Base-by-base conservation (phyloP, 2,329 filamentous ascomycete species). In the Hymenoscyphus albidus region DNA sequence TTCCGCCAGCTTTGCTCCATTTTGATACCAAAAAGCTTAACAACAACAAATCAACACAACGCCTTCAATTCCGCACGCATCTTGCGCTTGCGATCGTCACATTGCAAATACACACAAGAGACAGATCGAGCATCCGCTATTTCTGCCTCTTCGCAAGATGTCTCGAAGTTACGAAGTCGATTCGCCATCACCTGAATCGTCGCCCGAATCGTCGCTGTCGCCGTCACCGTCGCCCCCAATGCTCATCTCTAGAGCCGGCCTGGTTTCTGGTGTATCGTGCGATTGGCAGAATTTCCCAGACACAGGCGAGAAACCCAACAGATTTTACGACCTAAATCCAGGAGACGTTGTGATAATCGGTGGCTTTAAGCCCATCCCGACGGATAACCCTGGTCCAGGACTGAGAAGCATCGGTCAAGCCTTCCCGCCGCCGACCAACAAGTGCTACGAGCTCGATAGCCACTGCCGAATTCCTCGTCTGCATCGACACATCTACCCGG, bases 391-490 rank as follows among this genome's bases (percentile, higher is more conserved):
- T 40, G 32, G 31, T 35, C 40, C 42, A 32, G n/a, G 31, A 35
- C 3, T 57, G 5, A 3, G 18, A 12, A 7, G 14, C 16, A 57
- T 38, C 31, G 31, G 5, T 35, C 54, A 6, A 22, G n/a, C 32
- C 39, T 65, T 48, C 18, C 66, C 68, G 22, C 68, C 68, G 18
- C 58, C 62, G 6, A 56, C 59, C 14, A 68, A 66, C 27, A 35
- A 54, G 32, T 44, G 58, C 32, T 69, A 69, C 60, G 39, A 60
- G 9, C 62, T 68, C 57, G 67, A 62, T 38, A 62, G 62, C 7
- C 63, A 65, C 32, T 63, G 62, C 27, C 63, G 63, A 4, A 54
- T 66, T 48, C 68, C 64, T 2, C 16, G 22, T 62, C 35, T 62
- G 18, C 59, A 62, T 16, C 44, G 16, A 27, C 40, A 62, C 42